Conservation (phyloP, 1,284 basidiomycete species). For the Ustilago cynodontis region DNA sequence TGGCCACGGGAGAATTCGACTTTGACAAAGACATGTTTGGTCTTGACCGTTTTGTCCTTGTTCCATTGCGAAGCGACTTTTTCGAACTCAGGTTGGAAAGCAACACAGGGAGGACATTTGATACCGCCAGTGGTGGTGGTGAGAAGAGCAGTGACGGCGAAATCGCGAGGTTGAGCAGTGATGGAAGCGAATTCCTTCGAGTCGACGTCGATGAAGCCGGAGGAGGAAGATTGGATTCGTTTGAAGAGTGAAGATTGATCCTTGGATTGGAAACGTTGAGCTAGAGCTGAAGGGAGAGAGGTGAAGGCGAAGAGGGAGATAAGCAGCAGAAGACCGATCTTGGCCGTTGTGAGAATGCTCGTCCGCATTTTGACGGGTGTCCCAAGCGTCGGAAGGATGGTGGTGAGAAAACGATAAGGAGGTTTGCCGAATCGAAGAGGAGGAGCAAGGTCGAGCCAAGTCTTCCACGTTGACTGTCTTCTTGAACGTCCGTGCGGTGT, state of each 20-base stretch:
- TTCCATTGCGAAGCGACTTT: constrained; percentile 52
- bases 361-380: constrained; percentile 15
- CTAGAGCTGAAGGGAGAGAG: constrained; percentile 8
- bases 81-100: constrained; percentile 61
- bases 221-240: constrained; percentile 24
- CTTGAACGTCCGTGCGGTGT: constrained; percentile 27
- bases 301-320: constrained; percentile 25
- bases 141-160: constrained; percentile 53
- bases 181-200: constrained; percentile 27
- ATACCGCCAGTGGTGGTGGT: constrained; percentile 50
- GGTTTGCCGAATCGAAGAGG: neutral
- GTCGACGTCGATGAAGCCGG: constrained; percentile 45
- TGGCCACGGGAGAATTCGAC: constrained; percentile 54
- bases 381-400: neutral
- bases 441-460: neutral
- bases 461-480: constrained; percentile 30
- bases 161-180: constrained; percentile 34
- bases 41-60: constrained; percentile 32
- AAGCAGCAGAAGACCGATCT: constrained; percentile 16
- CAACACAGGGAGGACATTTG: constrained; percentile 56
- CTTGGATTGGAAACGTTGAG: constrained; percentile 20
- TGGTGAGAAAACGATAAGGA: neutral
- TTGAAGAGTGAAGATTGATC: constrained; percentile 32
- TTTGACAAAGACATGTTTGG: constrained; percentile 54
- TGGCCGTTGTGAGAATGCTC: constrained; percentile 12